Base-by-base conservation (phyloP, 2,329 filamentous ascomycete genomes). In the Phoma sp. region DNA sequence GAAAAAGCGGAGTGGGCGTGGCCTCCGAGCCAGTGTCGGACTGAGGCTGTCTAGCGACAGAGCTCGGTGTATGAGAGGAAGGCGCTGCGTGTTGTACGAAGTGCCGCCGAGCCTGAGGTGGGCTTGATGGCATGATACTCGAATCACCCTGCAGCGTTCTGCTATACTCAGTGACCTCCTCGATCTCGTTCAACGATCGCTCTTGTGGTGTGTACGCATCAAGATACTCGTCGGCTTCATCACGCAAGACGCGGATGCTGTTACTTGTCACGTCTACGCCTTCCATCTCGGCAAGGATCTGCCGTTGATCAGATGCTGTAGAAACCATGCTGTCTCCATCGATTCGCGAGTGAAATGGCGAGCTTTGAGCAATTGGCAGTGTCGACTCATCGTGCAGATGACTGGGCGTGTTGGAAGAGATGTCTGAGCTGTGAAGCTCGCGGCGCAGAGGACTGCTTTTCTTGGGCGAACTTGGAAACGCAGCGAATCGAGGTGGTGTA, bases 81-180 rank as follows among this genome's bases (percentile, higher is more conserved):
- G 61, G 36, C 45, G 61, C 2, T 62, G 51, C 44, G 65, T 58
- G 45, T 57, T 69, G 36, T 51, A 64, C 50, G 17, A 64, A 64
- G 2, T 44, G 48, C 31, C 46, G 52, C 49, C 61, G 64, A 32
- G 58, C 60, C 27, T 53, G 63, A 21, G 67, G 67, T 12, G 68
- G 65, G 19, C 64, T 72, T 5, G 67, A 66, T 2, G 60, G 51
- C 22, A 65, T 40, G 8, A 64, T 46, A 24, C 54, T 70, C 2
- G 51, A 55, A 2, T 62, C 53, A 12, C 53, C 57, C 15, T 63
- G 59, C 51, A 57, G 53, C 6, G 59, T 69, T 35, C 60, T 63
- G 50, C 71, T 74, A 9, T 60, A 64, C 43, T 74, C 72, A 1
- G 72, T 75, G n/a, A 74, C 64, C 51, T 75, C 72, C 24, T 67